Evolutionary conservation across 768 basidiomycete genomes (phyloP), one percentile per base, ranked within the genome.

Genomic region (Phanerodontia chrysosporium): DNA sequence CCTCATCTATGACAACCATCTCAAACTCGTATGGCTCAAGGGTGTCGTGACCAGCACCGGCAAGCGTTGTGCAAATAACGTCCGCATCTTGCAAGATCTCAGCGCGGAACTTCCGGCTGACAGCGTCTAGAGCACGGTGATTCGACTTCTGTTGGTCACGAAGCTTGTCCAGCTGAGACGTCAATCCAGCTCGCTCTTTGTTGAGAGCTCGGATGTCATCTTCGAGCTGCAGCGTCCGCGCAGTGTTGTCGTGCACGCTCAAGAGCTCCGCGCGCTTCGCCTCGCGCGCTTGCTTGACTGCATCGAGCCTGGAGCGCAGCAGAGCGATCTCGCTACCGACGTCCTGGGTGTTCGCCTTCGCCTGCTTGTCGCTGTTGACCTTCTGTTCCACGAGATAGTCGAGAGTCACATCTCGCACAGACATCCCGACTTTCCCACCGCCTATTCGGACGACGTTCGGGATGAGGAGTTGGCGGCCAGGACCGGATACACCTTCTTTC

Each of bases 1-100:
- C 97, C 72, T 99, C 97, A 67, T 99, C 97, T 59, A 99, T 96
- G 70, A 99, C 86, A 65, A 99, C 83, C 74, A 96, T 91, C 65
- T 97, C 95, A 69, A 98, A 98, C 53, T 95, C 89, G 62, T 92
- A 83, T 35, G 82, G 78, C 58, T 90, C 84, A 44, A 99, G 78
- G 49, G 82, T 80, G 16, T 97, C 95, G 63, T 97, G 92, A 3
- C 95, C 97, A 18, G 96, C 81, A 30, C 96, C 96, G 7, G 96
- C 93, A 21, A 99, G 79, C 0, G 97, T 99, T 42, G 86, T 81
- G 69, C 97, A 99, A 53, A 99, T 89, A 45, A 99, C 87, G 68
- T 98, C 95, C 1, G 95, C 94, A 63, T 92, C 88, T 44, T 81
- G 77, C 39, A 99, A 76, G n/a, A 98, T 82, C 60, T 92, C 84